phyloP scores from a whole-genome alignment of 2,329 filamentous ascomycete genomes.

The Neophaeococcomyces mojaviensis region DNA sequence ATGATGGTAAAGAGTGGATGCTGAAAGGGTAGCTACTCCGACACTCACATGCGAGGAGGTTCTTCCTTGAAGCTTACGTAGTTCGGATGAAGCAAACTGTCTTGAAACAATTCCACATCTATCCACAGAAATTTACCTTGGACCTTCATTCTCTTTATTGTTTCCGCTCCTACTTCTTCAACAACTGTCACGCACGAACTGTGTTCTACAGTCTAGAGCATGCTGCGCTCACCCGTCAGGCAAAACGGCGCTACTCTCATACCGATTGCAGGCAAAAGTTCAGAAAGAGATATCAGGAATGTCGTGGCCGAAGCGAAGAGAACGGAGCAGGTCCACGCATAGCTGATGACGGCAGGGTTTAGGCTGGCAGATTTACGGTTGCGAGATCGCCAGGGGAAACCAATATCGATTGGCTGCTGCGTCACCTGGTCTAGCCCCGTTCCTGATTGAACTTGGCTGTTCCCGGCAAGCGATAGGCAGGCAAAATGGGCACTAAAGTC shows the following conservation, averaged over 20 bases:
- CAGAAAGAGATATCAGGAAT: constrained; percentile 1
- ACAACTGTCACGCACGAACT: not conserved
- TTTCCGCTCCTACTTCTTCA: not conserved
- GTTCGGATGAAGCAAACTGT: not conserved
- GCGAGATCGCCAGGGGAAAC: constrained; percentile 1
- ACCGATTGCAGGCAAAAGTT: not conserved
- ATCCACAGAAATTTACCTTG: constrained; percentile 1
- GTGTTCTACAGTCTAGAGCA: not conserved
- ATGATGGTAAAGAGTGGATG: constrained; percentile 2
- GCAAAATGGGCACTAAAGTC: not conserved
- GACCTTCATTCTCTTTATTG: not conserved
- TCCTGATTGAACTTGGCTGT: not conserved
- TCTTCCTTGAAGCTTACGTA: not conserved
- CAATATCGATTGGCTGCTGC: constrained; percentile 2
- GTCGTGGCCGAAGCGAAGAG: not conserved
- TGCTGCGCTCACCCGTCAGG: not conserved
- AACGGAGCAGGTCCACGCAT: not conserved
- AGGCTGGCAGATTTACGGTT: not conserved
- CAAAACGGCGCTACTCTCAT: not conserved
- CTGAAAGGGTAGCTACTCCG: not conserved
- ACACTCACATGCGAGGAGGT: too few relatives aligned
- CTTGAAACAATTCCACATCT: constrained; percentile 4
- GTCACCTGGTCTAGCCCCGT: not conserved
- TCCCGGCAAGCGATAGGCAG: not conserved
- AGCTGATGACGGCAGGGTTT: constrained; percentile 3